These are phyloP conservation scores for Lachancea mirantina DNA, from an alignment of 805 yeast species.

Conservation along the genomic window DNA sequence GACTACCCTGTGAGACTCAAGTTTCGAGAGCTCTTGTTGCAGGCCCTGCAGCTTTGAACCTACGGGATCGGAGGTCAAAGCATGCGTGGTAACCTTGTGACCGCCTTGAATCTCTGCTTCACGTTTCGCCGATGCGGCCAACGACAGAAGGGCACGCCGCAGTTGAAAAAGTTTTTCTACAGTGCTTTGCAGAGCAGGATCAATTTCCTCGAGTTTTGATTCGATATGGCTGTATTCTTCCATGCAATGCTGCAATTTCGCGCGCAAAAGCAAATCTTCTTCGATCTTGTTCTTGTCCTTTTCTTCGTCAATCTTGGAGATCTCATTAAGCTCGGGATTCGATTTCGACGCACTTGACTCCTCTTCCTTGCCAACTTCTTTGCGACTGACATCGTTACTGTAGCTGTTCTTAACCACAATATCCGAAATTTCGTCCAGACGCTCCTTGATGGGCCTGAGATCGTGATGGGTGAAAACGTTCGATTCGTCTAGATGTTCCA, in stretches of 20 bases:
- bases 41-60: constrained; percentile 30
- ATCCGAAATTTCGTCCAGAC: constrained; percentile 61
- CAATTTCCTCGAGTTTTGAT: constrained; percentile 46
- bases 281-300: constrained; percentile 42
- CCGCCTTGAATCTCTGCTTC: constrained; percentile 9
- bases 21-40: constrained; percentile 33
- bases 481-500: constrained; percentile 76
- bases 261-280: constrained; percentile 53
- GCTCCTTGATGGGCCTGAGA: constrained; percentile 62
- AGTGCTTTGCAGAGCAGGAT: constrained; percentile 41
- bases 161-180: constrained; percentile 56
- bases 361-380: constrained; percentile 41
- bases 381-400: constrained; percentile 16
- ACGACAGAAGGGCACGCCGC: constrained; percentile 53
- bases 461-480: constrained; percentile 81
- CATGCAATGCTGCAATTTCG: constrained; percentile 58
- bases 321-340: constrained; percentile 6
- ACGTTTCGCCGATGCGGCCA: constrained; percentile 36
- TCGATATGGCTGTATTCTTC: constrained; percentile 51
- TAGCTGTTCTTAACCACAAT: constrained; percentile 45
- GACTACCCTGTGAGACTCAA: constrained; percentile 45
- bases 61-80: constrained; percentile 15
- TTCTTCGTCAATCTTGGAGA: constrained; percentile 18
- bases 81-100: constrained; percentile 11
- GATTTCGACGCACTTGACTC: constrained; percentile 36